These are phyloP conservation scores for Miamiensis avidus DNA, from an alignment of 169 alveolate genomes.

Conservation along the genomic window DNA sequence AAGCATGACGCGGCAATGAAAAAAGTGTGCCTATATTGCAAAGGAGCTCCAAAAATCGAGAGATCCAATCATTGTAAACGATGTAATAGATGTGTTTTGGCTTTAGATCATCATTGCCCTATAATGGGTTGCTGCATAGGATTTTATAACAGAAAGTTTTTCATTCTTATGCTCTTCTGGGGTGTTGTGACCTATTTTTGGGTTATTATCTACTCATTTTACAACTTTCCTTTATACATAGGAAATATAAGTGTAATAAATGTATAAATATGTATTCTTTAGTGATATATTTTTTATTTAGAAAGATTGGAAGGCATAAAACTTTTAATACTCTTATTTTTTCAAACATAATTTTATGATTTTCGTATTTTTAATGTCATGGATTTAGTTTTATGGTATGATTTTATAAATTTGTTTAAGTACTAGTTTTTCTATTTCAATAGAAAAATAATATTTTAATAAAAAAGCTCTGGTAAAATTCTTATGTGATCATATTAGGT, in stretches of 20 bases:
- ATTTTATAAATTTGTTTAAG: too few species aligned
- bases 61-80: conserved; percentile 89
- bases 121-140: conserved; percentile 92
- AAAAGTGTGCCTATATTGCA: not conserved
- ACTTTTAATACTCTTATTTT: too few species aligned
- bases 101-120: conserved; percentile 94
- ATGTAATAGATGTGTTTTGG: conserved; percentile 87
- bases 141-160: conserved; percentile 86
- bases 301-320: too few species aligned
- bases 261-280: too few species aligned
- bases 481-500: not conserved
- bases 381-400: too few species aligned
- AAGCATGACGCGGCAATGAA: not conserved
- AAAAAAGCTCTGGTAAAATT: not conserved
- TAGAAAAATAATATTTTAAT: too few species aligned
- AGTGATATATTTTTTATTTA: too few species aligned
- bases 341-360: too few species aligned
- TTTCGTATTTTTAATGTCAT: too few species aligned
- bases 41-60: conserved; percentile 55
- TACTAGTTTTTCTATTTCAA: not conserved
- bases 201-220: not conserved
- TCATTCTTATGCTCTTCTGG: conserved; percentile 63
- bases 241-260: not conserved
- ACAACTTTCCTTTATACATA: not conserved
- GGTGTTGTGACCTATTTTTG: conserved; percentile 12